Percentiles rank a stretch among this genome's conserved stretches.
Evolutionary conservation across 2,329 filamentous ascomycete species (phyloP).

Genomic region (Trichoderma sp.): DNA sequence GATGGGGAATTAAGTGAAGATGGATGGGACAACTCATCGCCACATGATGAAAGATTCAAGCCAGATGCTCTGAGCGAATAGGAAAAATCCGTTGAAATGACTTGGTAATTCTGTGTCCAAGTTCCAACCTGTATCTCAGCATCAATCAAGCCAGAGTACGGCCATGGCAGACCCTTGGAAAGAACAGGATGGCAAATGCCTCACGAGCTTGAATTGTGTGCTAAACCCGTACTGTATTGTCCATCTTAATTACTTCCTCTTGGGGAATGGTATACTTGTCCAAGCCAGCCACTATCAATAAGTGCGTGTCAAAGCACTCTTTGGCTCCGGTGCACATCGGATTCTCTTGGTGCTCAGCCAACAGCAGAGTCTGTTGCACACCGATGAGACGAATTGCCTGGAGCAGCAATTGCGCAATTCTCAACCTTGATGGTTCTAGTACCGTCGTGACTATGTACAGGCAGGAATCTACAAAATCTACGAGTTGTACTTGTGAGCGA

Average conservation of each 20-base stretch:
- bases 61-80: not conserved
- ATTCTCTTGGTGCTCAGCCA: not conserved
- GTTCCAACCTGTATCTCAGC: not conserved
- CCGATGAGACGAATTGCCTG: not conserved
- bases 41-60: not conserved
- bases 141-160: not conserved
- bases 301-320: not conserved
- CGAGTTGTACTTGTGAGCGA: not conserved
- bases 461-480: not conserved
- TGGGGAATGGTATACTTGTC: not conserved
- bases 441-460: not conserved
- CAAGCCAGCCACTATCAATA: not conserved
- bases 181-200: not conserved
- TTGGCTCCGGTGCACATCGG: not conserved
- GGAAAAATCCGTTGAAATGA: not conserved
- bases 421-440: not conserved
- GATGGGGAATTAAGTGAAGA: not conserved
- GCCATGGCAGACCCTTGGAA: slow-evolving; percentile 1
- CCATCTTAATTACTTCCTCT: not conserved
- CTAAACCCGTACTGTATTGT: not conserved
- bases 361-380: not conserved
- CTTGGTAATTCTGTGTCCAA: not conserved
- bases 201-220: not conserved
- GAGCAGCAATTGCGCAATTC: slow-evolving; percentile 12
- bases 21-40: not conserved